Conservation (phyloP, 1,284 basidiomycete genomes). For the Papiliotrema laurentii region DNA sequence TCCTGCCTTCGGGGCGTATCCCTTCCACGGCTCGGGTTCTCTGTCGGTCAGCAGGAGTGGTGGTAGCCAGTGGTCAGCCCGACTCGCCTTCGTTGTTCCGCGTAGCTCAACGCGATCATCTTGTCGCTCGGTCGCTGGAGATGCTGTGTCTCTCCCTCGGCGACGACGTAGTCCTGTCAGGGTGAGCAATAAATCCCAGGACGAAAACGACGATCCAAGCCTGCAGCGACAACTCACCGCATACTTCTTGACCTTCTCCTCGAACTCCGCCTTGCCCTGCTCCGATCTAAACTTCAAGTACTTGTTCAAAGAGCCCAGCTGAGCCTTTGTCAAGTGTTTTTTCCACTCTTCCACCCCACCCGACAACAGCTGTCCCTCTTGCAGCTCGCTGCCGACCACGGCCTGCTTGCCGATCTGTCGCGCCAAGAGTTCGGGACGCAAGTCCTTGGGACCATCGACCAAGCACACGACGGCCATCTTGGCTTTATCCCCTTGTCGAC, state of each 20-base stretch:
- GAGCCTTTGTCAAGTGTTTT: slow-evolving; percentile 36
- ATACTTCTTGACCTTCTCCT: slow-evolving; percentile 41
- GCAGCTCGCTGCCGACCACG: slow-evolving; percentile 5
- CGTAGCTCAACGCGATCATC: neutral
- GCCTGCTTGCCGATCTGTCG: slow-evolving; percentile 73
- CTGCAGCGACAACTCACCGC: slow-evolving; percentile 37
- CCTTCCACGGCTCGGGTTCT: neutral
- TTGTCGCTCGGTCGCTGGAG: no score
- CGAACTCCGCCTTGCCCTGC: slow-evolving; percentile 40
- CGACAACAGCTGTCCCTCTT: slow-evolving; percentile 32
- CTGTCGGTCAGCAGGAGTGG: no score
- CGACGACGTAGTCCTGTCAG: slow-evolving; percentile 12
- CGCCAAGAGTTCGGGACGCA: slow-evolving; percentile 79
- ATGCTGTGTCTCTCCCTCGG: no score
- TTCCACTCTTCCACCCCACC: slow-evolving; percentile 30
- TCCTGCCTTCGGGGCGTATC: slow-evolving; percentile 26
- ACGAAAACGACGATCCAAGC: neutral
- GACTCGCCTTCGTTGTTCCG: neutral
- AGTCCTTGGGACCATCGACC: slow-evolving; percentile 87
- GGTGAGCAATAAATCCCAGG: neutral
- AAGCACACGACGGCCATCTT: slow-evolving; percentile 87
- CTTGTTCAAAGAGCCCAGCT: slow-evolving; percentile 40
- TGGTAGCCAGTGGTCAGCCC: neutral
- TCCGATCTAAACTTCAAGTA: slow-evolving; percentile 45
- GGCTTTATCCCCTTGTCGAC: slow-evolving; percentile 87